Evolutionary conservation across 371 early-diverging fungal species (phyloP).

Genomic region (Mortierella sp.): DNA sequence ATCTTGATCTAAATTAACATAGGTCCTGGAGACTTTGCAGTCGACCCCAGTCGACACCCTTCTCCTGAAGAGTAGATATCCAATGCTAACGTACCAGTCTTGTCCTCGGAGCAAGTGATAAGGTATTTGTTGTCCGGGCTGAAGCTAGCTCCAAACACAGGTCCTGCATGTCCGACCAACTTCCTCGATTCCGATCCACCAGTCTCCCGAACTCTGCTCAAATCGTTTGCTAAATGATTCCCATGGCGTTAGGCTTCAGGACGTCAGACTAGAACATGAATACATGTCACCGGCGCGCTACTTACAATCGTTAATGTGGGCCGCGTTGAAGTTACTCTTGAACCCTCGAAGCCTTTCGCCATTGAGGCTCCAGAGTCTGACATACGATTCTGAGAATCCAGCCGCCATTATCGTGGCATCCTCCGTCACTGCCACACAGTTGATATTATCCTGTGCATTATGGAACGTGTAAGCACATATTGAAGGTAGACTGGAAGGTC

Average conservation of each 20-base stretch:
- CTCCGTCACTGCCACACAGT: conserved; percentile 80
- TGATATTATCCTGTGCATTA: conserved; percentile 90
- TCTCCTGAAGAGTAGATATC: no score
- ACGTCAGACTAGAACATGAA: no score
- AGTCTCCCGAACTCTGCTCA: conserved; percentile 63
- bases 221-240: conserved; percentile 55
- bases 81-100: conserved; percentile 74
- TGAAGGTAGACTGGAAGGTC: conserved; percentile 87
- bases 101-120: conserved; percentile 96
- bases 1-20: no score
- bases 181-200: conserved; percentile 66
- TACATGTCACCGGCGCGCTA: not conserved
- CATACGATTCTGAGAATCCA: conserved; percentile 91
- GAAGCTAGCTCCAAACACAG: conserved; percentile 94
- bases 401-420: conserved; percentile 84
- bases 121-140: conserved; percentile 91
- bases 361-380: conserved; percentile 89
- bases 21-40: no score
- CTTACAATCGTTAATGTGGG: conserved; percentile 64
- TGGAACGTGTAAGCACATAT: conserved; percentile 98
- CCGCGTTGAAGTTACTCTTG: conserved; percentile 65
- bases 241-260: no score
- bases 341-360: conserved; percentile 73
- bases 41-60: no score
- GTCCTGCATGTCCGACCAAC: conserved; percentile 97